Evolutionary conservation across 495 filamentous ascomycete species (phyloP).

Genomic region (Staphylotrichum longicolle): DNA sequence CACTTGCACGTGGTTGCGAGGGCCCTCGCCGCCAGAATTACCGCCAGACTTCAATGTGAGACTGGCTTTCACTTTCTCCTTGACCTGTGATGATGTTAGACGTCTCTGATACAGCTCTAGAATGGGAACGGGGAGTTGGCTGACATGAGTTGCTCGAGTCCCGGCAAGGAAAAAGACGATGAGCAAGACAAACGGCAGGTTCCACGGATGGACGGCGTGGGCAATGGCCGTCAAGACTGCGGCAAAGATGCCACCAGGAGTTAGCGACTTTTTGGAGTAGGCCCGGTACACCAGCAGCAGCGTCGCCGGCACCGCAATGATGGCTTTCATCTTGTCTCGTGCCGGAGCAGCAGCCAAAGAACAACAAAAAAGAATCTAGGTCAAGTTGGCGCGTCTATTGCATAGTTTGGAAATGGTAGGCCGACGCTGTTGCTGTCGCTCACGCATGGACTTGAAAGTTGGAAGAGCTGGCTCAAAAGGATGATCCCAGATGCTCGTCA

Average conservation of each 20-base stretch:
- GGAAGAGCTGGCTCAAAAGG: too few relatives aligned
- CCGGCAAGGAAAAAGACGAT: slow-evolving; percentile 84
- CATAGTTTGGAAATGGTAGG: background rate
- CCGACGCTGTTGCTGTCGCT: too few relatives aligned
- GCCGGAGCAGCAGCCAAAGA: background rate
- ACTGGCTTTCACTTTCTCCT: slow-evolving; percentile 78
- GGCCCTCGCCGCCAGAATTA: slow-evolving; percentile 69
- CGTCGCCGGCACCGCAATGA: slow-evolving; percentile 65
- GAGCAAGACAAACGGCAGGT: slow-evolving; percentile 78
- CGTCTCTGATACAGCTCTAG: background rate
- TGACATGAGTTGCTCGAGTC: slow-evolving; percentile 76
- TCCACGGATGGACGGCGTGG: slow-evolving; percentile 89
- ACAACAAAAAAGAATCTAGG: background rate
- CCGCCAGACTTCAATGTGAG: slow-evolving; percentile 76
- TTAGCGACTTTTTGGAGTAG: slow-evolving; percentile 70
- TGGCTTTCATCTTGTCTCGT: slow-evolving; percentile 59
- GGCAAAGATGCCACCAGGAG: slow-evolving; percentile 64
- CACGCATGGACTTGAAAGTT: too few relatives aligned
- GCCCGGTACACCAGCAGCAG: slow-evolving; percentile 65
- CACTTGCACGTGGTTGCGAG: slow-evolving; percentile 84
- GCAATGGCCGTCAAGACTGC: slow-evolving; percentile 69
- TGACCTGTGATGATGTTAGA: slow-evolving; percentile 53
- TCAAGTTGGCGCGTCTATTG: background rate
- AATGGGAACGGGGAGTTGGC: slow-evolving; percentile 1
- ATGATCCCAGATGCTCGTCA: too few relatives aligned